Evolutionary conservation across 768 basidiomycete species (phyloP), one percentile per base, ranked within the genome.

Genomic region (Mycena chlorophos): DNA sequence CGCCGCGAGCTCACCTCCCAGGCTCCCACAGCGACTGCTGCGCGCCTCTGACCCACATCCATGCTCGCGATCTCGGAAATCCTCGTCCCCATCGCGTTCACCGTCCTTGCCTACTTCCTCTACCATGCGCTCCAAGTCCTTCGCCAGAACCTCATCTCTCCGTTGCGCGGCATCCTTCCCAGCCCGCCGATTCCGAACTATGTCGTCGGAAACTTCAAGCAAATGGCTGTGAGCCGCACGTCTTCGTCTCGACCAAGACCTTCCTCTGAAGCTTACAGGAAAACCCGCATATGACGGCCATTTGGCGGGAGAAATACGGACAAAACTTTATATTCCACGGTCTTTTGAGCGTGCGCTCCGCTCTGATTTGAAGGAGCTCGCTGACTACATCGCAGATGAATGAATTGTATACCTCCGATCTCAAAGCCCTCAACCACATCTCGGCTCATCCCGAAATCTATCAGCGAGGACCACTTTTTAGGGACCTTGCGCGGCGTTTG

Each of bases 351-450:
- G 34, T 37, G 34, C 10, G 34, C n/a, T 37, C n/a, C n/a, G n/a
- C n/a, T n/a, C n/a, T 10, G 34, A n/a, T 37, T 10, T 37, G 34
- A 37, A 10, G n/a, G n/a, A 10, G 34, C 34, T 37, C 34, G n/a
- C 34, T 10, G 34, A 10, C 34, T n/a, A 37, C 10, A n/a, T n/a
- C n/a, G 10, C 54, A 78, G 74, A 49, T 48, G 3, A 55, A 66
- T 22, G 64, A 73, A 8, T 65, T 82, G 20, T 66, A 75, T 62
- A 80, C 80, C 0, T 54, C 71, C 37, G 83, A 85, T 56, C 67
- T 76, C 0, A 70, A 73, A 3, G 82, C 81, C 1, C 25, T 84
- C 28, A 70, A 72, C 16, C 75, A 83, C 52, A 73, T 85, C 48
- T 66, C 84, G 14, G 65, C 65, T 1, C 75, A 81, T 51, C 58